These are phyloP conservation scores for Akanthomyces lecanii DNA, from an alignment of 2,329 filamentous ascomycete species.

Conservation along the genomic window DNA sequence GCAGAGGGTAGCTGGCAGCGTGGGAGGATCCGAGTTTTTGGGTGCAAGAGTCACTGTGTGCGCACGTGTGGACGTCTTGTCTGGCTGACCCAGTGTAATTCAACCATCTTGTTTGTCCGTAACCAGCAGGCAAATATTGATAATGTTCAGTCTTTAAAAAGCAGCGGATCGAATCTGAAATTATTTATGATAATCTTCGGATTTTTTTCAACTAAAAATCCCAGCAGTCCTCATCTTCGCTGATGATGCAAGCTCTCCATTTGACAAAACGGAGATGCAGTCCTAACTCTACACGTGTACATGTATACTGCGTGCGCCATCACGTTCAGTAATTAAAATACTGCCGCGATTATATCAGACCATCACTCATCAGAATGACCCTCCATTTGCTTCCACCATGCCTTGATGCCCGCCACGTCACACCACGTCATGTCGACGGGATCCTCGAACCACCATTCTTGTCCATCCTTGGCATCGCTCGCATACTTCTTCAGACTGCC, in stretches of 20 bases:
- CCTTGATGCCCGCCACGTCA: conserved; percentile 40
- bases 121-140: background rate
- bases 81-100: conserved; percentile 10
- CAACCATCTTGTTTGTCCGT: background rate
- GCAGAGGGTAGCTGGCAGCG: background rate
- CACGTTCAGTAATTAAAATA: too few species aligned
- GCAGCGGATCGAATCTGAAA: background rate
- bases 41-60: background rate
- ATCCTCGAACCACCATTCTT: conserved; percentile 49
- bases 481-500: conserved; percentile 43
- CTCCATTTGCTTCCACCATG: conserved; percentile 40
- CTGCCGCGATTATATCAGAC: background rate
- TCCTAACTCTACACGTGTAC: too few species aligned
- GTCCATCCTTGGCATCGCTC: conserved; percentile 32
- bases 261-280: background rate
- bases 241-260: background rate
- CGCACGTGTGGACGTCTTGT: conserved; percentile 3
- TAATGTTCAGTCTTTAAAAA: background rate
- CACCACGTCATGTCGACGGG: conserved; percentile 47
- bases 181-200: background rate
- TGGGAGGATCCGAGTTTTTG: conserved; percentile 4
- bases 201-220: background rate
- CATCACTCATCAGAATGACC: background rate
- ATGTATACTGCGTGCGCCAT: too few species aligned
- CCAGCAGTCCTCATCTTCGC: background rate